Evolutionary conservation across 2,329 filamentous ascomycete genomes (phyloP).

Genomic region (Mariannaea sp.): DNA sequence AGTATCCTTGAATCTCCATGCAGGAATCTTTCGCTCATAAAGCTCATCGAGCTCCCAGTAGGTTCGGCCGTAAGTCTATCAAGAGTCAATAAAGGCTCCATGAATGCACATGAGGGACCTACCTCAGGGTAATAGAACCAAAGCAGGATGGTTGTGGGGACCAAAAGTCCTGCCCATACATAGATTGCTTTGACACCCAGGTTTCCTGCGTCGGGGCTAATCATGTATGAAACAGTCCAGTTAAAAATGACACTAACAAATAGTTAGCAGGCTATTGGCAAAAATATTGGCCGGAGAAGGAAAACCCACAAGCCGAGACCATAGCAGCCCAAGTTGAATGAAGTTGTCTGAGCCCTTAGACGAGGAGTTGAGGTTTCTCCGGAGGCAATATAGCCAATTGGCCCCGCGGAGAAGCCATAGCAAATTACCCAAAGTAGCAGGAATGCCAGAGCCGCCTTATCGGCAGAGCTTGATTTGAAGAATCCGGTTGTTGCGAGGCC

Average conservation of each 20-base stretch:
- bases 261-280: background rate
- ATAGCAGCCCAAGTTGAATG: slow-evolving; percentile 10
- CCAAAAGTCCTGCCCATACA: slow-evolving; percentile 17
- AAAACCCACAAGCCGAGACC: background rate
- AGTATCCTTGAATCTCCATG: slow-evolving; percentile 18
- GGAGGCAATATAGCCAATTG: slow-evolving; percentile 12
- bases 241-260: slow-evolving; percentile 1
- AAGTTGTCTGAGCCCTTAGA: slow-evolving; percentile 9
- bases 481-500: slow-evolving; percentile 5
- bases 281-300: background rate
- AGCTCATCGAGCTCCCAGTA: slow-evolving; percentile 21
- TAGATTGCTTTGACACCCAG: slow-evolving; percentile 20
- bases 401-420: slow-evolving; percentile 9
- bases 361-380: slow-evolving; percentile 12
- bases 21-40: slow-evolving; percentile 17
- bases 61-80: slow-evolving; percentile 18
- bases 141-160: slow-evolving; percentile 5
- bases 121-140: no score
- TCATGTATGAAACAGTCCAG: slow-evolving; percentile 13
- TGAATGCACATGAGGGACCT: no score
- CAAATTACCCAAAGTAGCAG: slow-evolving; percentile 13
- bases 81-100: background rate
- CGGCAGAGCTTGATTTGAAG: slow-evolving; percentile 6
- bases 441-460: slow-evolving; percentile 11
- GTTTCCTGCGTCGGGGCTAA: slow-evolving; percentile 12